Evolutionary conservation across 2,329 filamentous ascomycete species (phyloP), one percentile per base, ranked within the genome.

Genomic region (Rachicladosporium sp.): DNA sequence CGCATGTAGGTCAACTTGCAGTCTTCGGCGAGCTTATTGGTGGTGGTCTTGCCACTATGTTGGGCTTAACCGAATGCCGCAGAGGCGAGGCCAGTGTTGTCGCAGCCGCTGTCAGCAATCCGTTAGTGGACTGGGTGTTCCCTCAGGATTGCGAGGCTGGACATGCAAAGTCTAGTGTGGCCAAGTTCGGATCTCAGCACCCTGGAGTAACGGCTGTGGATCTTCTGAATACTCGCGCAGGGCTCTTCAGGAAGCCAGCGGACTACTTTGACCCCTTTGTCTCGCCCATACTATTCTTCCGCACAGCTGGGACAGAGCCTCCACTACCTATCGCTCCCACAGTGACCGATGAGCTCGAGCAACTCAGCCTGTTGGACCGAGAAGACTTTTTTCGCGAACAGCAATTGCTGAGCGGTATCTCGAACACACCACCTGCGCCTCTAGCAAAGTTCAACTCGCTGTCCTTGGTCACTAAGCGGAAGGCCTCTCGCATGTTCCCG

Each of bases 201-300:
- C 7, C 33, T n/a, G 33, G 23, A n/a, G 19, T 43, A 31, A 13
- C 23, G 15, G 36, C 42, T 10, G 31, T 33, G n/a, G 51, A 50
- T 6, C 44, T 67, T 9, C 48, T 55, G n/a, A 47, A 46, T 12
- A 51, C 61, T 15, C 55, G 67, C 36, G 50, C 56, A 10, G 36
- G 48, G 1, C 45, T 68, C 1, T 72, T 72, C 48, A 46, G 50
- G 7, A 61, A 56, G 33, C 56, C 61, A 8, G 60, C 63, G 32
- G 51, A 64, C 37, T 67, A 60, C 42, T 68, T 68, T 41, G 68
- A 71, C 47, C 62, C 65, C 3, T 71, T 71, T 46, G 66, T 65
- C 2, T 69, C 66, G 4, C 67, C 69, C 3, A 55, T 66, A 2
- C 60, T 69, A 33, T 70, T 70, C 54, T 70, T 72, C 43, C 66